Base-by-base conservation (phyloP, 2,329 filamentous ascomycete genomes). In the Clarireedia homoeocarpa region DNA sequence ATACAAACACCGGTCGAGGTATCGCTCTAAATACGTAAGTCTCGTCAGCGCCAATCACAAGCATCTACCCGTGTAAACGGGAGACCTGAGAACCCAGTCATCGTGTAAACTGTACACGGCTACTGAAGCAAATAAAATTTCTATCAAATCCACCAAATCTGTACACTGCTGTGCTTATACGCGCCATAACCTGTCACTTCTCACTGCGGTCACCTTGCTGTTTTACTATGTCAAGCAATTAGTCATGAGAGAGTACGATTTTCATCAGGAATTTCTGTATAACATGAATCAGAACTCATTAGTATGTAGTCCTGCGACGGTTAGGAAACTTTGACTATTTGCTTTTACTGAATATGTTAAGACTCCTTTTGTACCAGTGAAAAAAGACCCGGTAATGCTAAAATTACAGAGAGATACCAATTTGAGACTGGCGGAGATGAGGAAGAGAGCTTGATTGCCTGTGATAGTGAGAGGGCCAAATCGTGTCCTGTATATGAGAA, bases 331-430 rank as follows among this genome's bases (percentile, higher is more conserved):
- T 42, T 42, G 39, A 42, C 39, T 42, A 42, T 47, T n/a, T 47
- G 44, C 20, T 47, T 47, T 42, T 42, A n/a, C 39, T n/a, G 17
- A 42, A 42, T 42, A 42, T n/a, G 39, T 42, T 20, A 42, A 42
- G 24, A 47, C 44, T 24, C 24, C 42, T 27, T 27, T 47, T 47
- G 44, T 20, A 23, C 44, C 44, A 42, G 15, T 42, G n/a, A 23
- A 47, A 47, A 20, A 20, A 24, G 14, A 23, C 5, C 24, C 20
- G 14, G 24, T 47, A 56, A 40, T 56, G 49, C 40, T 60, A 60
- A 56, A 58, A 60, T 50, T 60, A 60, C 58, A 60, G 47, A 55
- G 38, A 36, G 17, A 27, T 34, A 45, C 14, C 47, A 49, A 12
- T 7, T 48, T 40, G 23, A 30, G 42, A 42, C 48, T 27, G 48